phyloP scores from a whole-genome alignment of 2,329 filamentous ascomycete genomes.

The Seiridium unicorne region DNA sequence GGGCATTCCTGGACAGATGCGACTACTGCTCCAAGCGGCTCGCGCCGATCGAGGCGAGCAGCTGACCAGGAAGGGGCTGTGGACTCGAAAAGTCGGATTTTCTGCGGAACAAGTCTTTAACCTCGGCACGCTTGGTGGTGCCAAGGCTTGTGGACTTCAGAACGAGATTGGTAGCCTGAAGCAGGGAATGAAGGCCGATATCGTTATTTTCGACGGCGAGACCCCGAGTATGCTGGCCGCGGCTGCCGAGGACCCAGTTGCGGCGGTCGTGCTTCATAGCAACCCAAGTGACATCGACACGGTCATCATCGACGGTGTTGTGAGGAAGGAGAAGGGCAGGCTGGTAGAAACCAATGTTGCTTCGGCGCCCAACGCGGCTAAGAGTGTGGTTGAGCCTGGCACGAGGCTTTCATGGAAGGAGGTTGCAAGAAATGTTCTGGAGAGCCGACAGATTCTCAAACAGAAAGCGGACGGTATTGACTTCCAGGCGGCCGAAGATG shows the following conservation, averaged over 20 bases:
- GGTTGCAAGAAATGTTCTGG: conserved; percentile 7
- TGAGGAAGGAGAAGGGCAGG: conserved; percentile 11
- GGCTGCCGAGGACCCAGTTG: conserved; percentile 14
- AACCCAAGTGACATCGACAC: conserved; percentile 13
- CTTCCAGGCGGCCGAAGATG: conserved; percentile 5
- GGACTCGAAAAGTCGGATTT: conserved; percentile 23
- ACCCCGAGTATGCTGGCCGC: conserved; percentile 13
- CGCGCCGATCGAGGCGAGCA: conserved; percentile 26
- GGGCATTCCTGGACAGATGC: conserved; percentile 31
- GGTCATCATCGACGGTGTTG: conserved; percentile 14
- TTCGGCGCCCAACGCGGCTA: conserved; percentile 3
- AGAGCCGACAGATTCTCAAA: conserved; percentile 7
- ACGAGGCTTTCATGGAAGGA: conserved; percentile 10
- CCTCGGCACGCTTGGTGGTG: conserved; percentile 45
- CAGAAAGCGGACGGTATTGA: conserved; percentile 8
- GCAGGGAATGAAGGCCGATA: conserved; percentile 45
- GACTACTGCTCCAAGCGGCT: conserved; percentile 27
- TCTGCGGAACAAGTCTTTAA: conserved; percentile 44
- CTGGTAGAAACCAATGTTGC: conserved; percentile 9
- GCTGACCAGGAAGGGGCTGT: conserved; percentile 21
- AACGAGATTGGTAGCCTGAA: conserved; percentile 40
- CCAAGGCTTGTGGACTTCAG: conserved; percentile 38
- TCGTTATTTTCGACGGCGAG: conserved; percentile 41
- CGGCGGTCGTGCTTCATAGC: conserved; percentile 15
- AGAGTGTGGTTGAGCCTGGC: neutral